phyloP scores from a whole-genome alignment of 164 flowering plant species.

The Magnolia sinica region DNA sequence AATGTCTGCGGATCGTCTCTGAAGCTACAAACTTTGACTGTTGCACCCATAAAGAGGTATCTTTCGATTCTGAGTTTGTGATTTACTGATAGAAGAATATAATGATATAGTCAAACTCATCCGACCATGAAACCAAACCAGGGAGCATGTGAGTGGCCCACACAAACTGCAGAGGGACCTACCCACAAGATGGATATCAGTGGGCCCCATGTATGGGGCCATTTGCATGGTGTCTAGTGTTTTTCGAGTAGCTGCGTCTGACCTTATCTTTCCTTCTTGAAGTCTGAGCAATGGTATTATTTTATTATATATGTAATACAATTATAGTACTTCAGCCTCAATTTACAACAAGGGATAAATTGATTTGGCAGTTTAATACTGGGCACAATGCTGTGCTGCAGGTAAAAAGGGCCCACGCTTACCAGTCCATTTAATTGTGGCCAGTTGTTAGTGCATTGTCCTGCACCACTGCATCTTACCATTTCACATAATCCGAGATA shows the following conservation, averaged over 20 bases:
- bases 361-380: too few relatives aligned
- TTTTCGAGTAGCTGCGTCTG: background rate
- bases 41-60: slow-evolving; percentile 64
- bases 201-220: background rate
- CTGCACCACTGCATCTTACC: too few relatives aligned
- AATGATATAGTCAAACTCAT: background rate
- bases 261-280: too few relatives aligned
- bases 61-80: background rate
- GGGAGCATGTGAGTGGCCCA: background rate
- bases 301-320: too few relatives aligned
- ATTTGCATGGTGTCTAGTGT: background rate
- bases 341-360: too few relatives aligned
- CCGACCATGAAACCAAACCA: background rate
- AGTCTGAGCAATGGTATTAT: too few relatives aligned
- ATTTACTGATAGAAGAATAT: background rate
- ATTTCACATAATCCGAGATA: too few relatives aligned
- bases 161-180: background rate
- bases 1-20: slow-evolving; percentile 18
- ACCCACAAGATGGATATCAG: background rate
- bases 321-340: too few relatives aligned
- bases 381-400: too few relatives aligned
- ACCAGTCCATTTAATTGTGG: too few relatives aligned
- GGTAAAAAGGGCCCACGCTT: too few relatives aligned
- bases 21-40: slow-evolving; percentile 30
- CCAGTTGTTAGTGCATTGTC: too few relatives aligned